These are phyloP conservation scores for Aspergillus sp. DNA, from an alignment of 2,329 filamentous ascomycete genomes.

Conservation along the genomic window DNA sequence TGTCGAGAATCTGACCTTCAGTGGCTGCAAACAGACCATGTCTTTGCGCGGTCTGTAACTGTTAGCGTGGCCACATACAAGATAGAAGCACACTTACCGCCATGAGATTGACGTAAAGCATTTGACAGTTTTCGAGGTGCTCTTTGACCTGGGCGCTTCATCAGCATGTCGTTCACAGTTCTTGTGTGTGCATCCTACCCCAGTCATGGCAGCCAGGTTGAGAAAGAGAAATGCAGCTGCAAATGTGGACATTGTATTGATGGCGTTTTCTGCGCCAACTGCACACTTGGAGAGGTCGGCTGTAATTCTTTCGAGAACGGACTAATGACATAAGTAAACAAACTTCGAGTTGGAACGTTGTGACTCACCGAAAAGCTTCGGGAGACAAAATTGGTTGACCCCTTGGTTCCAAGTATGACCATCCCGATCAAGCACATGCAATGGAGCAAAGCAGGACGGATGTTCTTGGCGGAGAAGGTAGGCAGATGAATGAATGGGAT, in stretches of 20 bases:
- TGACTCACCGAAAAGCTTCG: slow-evolving; percentile 42
- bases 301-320: slow-evolving; percentile 39
- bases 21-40: slow-evolving; percentile 52
- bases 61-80: not conserved
- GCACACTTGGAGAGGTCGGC: slow-evolving; percentile 45
- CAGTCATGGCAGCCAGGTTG: slow-evolving; percentile 50
- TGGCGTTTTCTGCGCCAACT: slow-evolving; percentile 38
- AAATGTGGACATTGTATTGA: slow-evolving; percentile 46
- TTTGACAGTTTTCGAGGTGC: slow-evolving; percentile 49
- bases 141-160: slow-evolving; percentile 35
- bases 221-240: slow-evolving; percentile 50
- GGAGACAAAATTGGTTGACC: slow-evolving; percentile 50
- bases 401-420: slow-evolving; percentile 52
- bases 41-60: slow-evolving; percentile 42
- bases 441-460: slow-evolving; percentile 47
- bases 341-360: not conserved
- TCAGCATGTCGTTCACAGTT: slow-evolving; percentile 8
- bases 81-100: slow-evolving; percentile 26
- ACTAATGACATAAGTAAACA: slow-evolving; percentile 12
- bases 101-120: slow-evolving; percentile 52
- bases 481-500: slow-evolving; percentile 55
- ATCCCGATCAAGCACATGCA: slow-evolving; percentile 56
- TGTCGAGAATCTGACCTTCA: slow-evolving; percentile 44
- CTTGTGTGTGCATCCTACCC: slow-evolving; percentile 22
- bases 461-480: slow-evolving; percentile 52